Evolutionary conservation across 805 yeast genomes (phyloP).

Genomic region (Kluyveromyces aestuarii): DNA sequence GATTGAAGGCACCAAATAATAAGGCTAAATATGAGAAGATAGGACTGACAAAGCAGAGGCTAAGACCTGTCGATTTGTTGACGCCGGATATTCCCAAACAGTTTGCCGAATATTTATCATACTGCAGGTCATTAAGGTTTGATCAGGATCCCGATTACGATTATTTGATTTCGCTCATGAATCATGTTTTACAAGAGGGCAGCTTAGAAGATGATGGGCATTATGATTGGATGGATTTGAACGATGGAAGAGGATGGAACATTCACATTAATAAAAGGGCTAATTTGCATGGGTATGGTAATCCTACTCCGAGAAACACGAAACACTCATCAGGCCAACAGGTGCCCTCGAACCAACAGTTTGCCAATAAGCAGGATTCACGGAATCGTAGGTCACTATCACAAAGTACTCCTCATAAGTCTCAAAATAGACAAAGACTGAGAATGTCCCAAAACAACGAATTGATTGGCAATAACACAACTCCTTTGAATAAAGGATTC

Average conservation of each 20-base stretch:
- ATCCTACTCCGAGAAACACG: conserved; percentile 42
- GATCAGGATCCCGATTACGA: conserved; percentile 77
- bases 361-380: conserved; percentile 7
- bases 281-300: conserved; percentile 75
- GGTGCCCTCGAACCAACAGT: conserved; percentile 12
- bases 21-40: conserved; percentile 76
- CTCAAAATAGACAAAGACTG: neutral
- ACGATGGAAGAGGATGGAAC: conserved; percentile 79
- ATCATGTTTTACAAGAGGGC: conserved; percentile 46
- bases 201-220: conserved; percentile 56
- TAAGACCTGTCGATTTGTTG: conserved; percentile 49
- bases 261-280: conserved; percentile 66
- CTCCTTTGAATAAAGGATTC: neutral
- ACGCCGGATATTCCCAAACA: conserved; percentile 61
- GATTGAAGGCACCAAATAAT: conserved; percentile 81
- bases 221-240: conserved; percentile 76
- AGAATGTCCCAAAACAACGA: conserved; percentile 1
- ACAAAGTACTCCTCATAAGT: conserved; percentile 3
- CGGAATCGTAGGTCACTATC: conserved; percentile 12
- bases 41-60: conserved; percentile 69
- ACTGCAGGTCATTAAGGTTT: conserved; percentile 60
- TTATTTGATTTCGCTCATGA: conserved; percentile 52
- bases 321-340: conserved; percentile 14
- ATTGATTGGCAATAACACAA: neutral
- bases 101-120: conserved; percentile 63